Percentiles rank a stretch among this genome's conserved stretches.
Conservation (phyloP, 192 early-diverging fungal species). For the Umbelopsis sp. region DNA sequence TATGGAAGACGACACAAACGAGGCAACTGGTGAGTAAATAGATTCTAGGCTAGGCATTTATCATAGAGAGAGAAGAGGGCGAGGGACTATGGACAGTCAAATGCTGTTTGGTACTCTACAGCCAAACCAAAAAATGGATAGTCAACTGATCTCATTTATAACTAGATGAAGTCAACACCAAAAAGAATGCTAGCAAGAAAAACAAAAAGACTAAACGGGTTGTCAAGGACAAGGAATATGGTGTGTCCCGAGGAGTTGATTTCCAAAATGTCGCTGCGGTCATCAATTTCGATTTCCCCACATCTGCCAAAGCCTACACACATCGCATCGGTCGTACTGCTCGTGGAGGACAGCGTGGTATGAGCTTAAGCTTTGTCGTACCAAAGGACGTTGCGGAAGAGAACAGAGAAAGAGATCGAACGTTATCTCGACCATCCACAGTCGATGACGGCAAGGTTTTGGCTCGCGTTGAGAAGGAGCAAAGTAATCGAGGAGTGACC, state of each 20-base stretch:
- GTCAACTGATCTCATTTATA: too few relatives aligned
- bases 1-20: constrained; percentile 38
- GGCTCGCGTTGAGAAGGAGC: constrained; percentile 73
- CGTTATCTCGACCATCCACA: constrained; percentile 24
- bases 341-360: constrained; percentile 86
- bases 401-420: constrained; percentile 29
- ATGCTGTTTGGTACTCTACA: too few relatives aligned
- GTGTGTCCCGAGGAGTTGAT: constrained; percentile 95
- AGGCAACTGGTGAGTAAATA: constrained; percentile 12
- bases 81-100: too few relatives aligned
- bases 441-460: constrained; percentile 70
- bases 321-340: constrained; percentile 97
- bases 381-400: constrained; percentile 44
- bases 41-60: too few relatives aligned
- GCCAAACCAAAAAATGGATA: too few relatives aligned
- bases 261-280: constrained; percentile 91
- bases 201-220: constrained; percentile 50
- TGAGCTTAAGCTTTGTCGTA: constrained; percentile 85
- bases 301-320: constrained; percentile 80
- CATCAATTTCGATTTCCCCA: constrained; percentile 97
- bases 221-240: constrained; percentile 84
- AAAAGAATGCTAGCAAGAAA: constrained; percentile 38
- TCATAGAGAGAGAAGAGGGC: too few relatives aligned
- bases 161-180: constrained; percentile 13
- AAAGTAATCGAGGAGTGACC: constrained; percentile 46